Base-by-base conservation (phyloP, 257 asterid genomes). In the Solanum infundibuliforme region DNA sequence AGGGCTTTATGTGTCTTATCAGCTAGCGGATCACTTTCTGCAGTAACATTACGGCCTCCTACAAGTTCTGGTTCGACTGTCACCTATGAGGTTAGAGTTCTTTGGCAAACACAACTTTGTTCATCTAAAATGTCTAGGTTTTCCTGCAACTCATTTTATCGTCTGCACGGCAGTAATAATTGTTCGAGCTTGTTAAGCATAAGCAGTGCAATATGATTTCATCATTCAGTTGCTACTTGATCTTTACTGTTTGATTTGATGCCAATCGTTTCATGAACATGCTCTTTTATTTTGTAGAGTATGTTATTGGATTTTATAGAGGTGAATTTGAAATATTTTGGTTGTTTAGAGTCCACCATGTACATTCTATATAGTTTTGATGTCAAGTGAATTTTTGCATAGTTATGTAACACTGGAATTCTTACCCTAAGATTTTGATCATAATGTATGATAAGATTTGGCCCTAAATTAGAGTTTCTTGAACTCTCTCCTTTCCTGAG, bases 1-100 rank as follows among this genome's bases (percentile, higher is more conserved):
- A 93, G 99, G 90, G 99, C 99, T 87, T 89, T 97, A 83, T 97
- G 99, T 91, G 88, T 97, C 79, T 88, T 97, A 89, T 93, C 99
- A 34, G 99, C 95, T 71, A 94, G 87, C 77, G 99, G 98, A 29
- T 86, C 98, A n/a, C 98, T 96, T 88, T 96, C 98, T 82, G 91
- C 93, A 6, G 91, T 96, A 65, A 94, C 98, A 16, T 87, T 96
- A 75, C 96, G 98, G 62, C 98, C 95, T 83, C 98, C 98, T 84
- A 87, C 96, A 41, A 87, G 90, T 89, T 92, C 98, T 60, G 95
- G 91, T 58, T 92, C 91, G 88, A 90, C 94, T 10, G 93, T 96
- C 86, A 93, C 98, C 38, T 95, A 93, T 88, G 99, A 96, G 99
- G 99, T 96, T 89, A 85, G 62, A 34, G 35, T 84, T 58, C 81